Conservation (phyloP, 768 basidiomycete genomes). For the Polyporus arcularius region DNA sequence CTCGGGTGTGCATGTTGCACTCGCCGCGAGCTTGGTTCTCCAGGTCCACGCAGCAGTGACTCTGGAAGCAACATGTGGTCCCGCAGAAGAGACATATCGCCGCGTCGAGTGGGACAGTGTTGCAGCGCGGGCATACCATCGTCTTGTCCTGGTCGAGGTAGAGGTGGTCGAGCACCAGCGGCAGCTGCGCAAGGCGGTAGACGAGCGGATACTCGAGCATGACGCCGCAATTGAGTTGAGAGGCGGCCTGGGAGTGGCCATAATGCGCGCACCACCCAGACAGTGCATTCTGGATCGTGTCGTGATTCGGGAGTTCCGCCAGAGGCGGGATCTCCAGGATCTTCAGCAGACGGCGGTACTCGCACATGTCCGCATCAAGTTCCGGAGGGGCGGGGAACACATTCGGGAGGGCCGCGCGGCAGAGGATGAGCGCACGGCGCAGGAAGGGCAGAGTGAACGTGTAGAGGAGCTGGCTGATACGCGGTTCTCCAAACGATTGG, state of each 20-base stretch:
- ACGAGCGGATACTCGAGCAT: conserved; percentile 79
- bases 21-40: conserved; percentile 73
- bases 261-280: conserved; percentile 92
- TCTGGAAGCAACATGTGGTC: conserved; percentile 82
- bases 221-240: conserved; percentile 79
- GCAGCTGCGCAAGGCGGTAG: conserved; percentile 83
- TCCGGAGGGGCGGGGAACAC: conserved; percentile 57
- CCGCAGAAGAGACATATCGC: conserved; percentile 95
- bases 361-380: conserved; percentile 50
- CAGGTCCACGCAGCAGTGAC: conserved; percentile 86
- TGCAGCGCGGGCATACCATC: conserved; percentile 75
- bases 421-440: conserved; percentile 82
- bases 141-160: conserved; percentile 75
- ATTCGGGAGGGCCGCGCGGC: conserved; percentile 68
- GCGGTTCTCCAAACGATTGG: conserved; percentile 77
- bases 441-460: conserved; percentile 91
- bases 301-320: conserved; percentile 76
- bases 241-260: conserved; percentile 75
- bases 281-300: conserved; percentile 85
- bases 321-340: conserved; percentile 81
- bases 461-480: conserved; percentile 85
- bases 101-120: conserved; percentile 77
- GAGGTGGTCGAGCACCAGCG: conserved; percentile 78
- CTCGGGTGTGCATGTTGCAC: conserved; percentile 93
- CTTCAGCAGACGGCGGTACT: conserved; percentile 76